Conservation (phyloP, 495 filamentous ascomycete species). For the Sordaria brevicollis region DNA sequence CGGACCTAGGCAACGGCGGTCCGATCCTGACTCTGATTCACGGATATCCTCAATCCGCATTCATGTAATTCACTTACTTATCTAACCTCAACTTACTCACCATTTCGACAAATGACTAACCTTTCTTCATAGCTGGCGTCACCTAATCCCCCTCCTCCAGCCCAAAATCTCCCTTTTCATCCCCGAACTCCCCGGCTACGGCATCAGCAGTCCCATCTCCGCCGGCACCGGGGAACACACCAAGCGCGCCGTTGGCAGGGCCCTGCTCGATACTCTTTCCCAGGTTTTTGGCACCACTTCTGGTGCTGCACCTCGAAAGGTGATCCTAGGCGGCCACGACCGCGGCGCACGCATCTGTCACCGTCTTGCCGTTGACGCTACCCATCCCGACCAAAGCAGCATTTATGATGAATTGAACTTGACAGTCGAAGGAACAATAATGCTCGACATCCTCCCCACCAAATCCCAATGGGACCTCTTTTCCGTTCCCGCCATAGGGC, state of each 20-base stretch:
- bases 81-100: neutral
- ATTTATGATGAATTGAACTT: neutral
- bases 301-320: constrained; percentile 5
- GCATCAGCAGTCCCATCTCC: constrained; percentile 21
- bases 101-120: neutral
- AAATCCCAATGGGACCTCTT: constrained; percentile 28
- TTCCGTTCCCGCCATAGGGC: constrained; percentile 12
- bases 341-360: constrained; percentile 39
- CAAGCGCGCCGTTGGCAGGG: constrained; percentile 27
- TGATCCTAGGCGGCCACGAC: constrained; percentile 35
- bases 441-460: constrained; percentile 43
- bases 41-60: constrained; percentile 15
- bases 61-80: constrained; percentile 5
- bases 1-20: constrained; percentile 7
- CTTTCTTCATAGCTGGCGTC: constrained; percentile 6
- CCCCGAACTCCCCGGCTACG: constrained; percentile 40
- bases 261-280: constrained; percentile 24
- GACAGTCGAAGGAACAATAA: constrained; percentile 19
- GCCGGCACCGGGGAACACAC: neutral
- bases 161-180: constrained; percentile 25
- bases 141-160: constrained; percentile 6
- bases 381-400: neutral
- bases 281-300: constrained; percentile 7
- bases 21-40: constrained; percentile 15
- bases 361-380: constrained; percentile 27